Percentiles rank a stretch among this genome's conserved stretches.
Conservation (phyloP, 1,139 yeast species). For the Pichia sp. region DNA sequence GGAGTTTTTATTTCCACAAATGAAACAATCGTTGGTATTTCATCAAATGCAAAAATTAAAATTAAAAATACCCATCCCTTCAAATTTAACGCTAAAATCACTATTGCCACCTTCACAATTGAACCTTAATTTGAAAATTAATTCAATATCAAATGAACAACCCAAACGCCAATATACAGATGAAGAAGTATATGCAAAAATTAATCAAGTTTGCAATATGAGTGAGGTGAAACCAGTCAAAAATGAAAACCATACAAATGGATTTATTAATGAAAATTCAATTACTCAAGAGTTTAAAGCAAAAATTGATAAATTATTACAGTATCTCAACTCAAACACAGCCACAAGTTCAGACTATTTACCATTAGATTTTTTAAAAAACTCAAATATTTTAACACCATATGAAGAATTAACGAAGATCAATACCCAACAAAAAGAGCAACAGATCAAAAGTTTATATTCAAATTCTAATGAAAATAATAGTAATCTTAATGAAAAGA, state of each 20-base stretch:
- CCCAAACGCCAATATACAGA: neutral
- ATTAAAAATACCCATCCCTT: neutral
- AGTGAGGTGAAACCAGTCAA: neutral
- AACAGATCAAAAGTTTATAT: neutral
- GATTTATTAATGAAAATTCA: neutral
- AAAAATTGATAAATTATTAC: slow-evolving; percentile 34
- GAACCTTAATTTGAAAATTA: neutral
- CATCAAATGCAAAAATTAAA: neutral
- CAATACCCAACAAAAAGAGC: neutral
- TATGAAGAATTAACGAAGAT: slow-evolving; percentile 9
- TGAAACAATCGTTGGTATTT: neutral
- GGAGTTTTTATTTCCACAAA: neutral
- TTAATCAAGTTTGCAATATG: neutral
- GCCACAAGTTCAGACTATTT: slow-evolving; percentile 19
- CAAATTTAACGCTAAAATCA: neutral
- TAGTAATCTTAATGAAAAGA: neutral
- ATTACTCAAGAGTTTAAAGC: neutral
- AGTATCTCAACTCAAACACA: slow-evolving; percentile 27
- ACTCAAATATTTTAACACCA: slow-evolving; percentile 1
- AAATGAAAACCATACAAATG: neutral
- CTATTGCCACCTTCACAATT: neutral
- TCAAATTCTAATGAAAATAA: neutral
- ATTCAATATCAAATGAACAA: neutral
- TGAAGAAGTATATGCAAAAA: neutral
- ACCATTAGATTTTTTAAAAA: neutral